Evolutionary conservation across 139 green algal species (phyloP), one percentile per base, ranked within the genome.

Genomic region (Tetradesmus obliquus): DNA sequence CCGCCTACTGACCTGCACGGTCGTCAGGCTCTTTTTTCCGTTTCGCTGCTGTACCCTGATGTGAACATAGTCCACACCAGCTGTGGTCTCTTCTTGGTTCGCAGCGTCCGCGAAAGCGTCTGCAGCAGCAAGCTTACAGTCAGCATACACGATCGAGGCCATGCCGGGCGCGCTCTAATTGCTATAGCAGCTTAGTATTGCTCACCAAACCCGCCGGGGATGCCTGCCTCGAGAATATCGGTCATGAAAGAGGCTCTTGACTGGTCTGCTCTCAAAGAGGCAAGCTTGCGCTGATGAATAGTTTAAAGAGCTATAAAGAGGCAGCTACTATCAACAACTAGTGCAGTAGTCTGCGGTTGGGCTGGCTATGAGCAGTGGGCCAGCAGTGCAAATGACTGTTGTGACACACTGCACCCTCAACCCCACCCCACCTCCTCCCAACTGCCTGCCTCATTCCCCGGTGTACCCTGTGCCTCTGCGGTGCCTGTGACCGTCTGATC

Each of bases 11-110:
- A 96, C 94, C 95, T 98, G 97, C 2, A 99, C 96, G 7, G 98
- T 99, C 2, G 98, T 99, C 96, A 99, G 94, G 45, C 91, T 97
- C 94, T 99, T 99, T 81, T 97, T 96, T 89, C 98, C 98, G 96
- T 99, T 99, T 87, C 98, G 95, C 94, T 97, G 98, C 94, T 99
- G 98, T 53, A 99, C 95, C 66, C 98, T 97, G 24, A 99, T 97
- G 92, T 99, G 98, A n/a, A 99, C 96, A 86, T 93, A 93, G 22
- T 94, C 93, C 32, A 83, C 83, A n/a, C 91, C 91, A 76, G 86
- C 66, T 62, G 93, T 94, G 20, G 89, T 91, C 62, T 94, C 86
- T 53, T 87, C 93, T 10, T 91, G 88, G 58, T 92, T 17, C 8
- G 92, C 92, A 74, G 90, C 85, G 72, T 81, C 89, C 82, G 86